A percentile compares a stretch with the other conserved stretches of the same genome.
Conservation (phyloP, 2,329 filamentous ascomycete genomes). For the Seiridium unicorne region DNA sequence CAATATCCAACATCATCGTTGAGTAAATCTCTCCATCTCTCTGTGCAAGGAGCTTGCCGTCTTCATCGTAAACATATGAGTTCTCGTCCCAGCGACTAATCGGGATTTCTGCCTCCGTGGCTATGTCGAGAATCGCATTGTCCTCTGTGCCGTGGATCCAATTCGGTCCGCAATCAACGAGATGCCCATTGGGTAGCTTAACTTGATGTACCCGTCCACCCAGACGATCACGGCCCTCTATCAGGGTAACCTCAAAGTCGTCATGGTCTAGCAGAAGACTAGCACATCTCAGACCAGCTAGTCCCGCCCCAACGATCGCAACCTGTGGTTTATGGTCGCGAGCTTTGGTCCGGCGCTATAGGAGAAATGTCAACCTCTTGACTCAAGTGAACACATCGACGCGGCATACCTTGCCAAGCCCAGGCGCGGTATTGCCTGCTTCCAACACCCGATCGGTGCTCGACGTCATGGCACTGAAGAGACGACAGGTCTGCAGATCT, state of each 20-base stretch:
- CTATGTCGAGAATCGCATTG: conserved; percentile 69
- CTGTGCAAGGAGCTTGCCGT: conserved; percentile 48
- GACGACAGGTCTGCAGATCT: conserved; percentile 43
- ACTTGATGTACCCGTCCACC: conserved; percentile 63
- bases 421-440: conserved; percentile 28
- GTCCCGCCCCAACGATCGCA: conserved; percentile 68
- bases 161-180: conserved; percentile 68
- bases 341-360: conserved; percentile 22
- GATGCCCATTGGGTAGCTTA: conserved; percentile 39
- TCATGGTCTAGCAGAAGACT: conserved; percentile 64
- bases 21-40: conserved; percentile 46
- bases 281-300: conserved; percentile 70
- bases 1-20: conserved; percentile 64
- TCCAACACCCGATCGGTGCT: conserved; percentile 27
- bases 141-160: conserved; percentile 75
- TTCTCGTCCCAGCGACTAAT: conserved; percentile 48
- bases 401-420: conserved; percentile 31
- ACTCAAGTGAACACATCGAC: too few relatives aligned
- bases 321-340: conserved; percentile 47
- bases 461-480: conserved; percentile 32
- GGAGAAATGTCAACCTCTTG: background rate
- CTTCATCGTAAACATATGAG: conserved; percentile 55
- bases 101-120: conserved; percentile 56
- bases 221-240: conserved; percentile 66
- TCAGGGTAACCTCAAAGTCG: conserved; percentile 66